These are phyloP conservation scores for Clavaria fumosa DNA, from an alignment of 768 basidiomycete species.

Conservation along the genomic window DNA sequence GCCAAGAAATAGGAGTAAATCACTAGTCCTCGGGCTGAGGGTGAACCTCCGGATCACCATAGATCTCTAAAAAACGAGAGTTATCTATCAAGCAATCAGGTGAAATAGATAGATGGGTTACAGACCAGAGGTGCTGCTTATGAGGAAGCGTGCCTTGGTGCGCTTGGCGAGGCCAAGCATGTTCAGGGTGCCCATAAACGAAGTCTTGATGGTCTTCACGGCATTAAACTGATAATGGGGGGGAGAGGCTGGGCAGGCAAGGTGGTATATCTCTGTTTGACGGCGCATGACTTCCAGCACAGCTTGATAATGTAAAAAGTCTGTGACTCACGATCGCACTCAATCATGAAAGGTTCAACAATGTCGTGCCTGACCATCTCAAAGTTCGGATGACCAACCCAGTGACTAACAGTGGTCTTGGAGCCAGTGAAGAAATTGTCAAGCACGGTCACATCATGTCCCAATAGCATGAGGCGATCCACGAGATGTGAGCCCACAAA, in stretches of 20 bases:
- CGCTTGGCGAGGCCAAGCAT: constrained; percentile 98
- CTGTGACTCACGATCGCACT: constrained; percentile 75
- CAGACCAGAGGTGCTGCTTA: constrained; percentile 85
- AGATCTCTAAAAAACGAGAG: constrained; percentile 52
- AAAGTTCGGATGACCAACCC: constrained; percentile 98
- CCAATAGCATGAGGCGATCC: constrained; percentile 93
- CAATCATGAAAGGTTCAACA: constrained; percentile 95
- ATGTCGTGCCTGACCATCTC: constrained; percentile 97
- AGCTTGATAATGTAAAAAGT: constrained; percentile 5
- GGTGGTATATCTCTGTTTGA: constrained; percentile 81
- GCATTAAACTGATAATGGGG: constrained; percentile 98
- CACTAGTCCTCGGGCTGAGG: constrained; percentile 94
- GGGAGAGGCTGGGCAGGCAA: constrained; percentile 94
- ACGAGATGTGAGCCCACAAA: constrained; percentile 98
- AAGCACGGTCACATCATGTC: constrained; percentile 92
- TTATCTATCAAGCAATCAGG: constrained; percentile 7
- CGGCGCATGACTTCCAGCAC: constrained; percentile 10
- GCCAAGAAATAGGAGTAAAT: constrained; percentile 17
- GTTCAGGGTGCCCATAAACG: constrained; percentile 95
- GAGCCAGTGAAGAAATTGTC: constrained; percentile 99
- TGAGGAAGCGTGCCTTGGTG: constrained; percentile 92
- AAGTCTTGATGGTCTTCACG: constrained; percentile 96
- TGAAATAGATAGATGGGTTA: constrained; percentile 6
- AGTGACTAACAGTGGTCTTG: constrained; percentile 90
- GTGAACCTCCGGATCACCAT: constrained; percentile 96